phyloP scores from a whole-genome alignment of 2,329 filamentous ascomycete genomes.

The Exutisphaerella laricina region DNA sequence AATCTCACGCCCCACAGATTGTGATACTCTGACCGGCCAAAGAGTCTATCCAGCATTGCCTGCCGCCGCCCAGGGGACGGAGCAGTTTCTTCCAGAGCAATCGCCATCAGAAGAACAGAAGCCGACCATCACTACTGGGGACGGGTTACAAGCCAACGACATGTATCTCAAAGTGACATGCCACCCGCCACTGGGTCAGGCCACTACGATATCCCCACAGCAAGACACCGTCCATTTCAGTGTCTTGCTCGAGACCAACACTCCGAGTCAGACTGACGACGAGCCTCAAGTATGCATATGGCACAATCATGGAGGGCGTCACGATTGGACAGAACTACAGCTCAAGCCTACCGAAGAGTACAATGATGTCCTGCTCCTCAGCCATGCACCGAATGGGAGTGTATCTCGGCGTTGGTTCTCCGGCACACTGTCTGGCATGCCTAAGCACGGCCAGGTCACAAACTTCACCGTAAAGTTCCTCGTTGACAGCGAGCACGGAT shows the following conservation, averaged over 20 bases:
- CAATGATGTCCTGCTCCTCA: conserved; percentile 26
- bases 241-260: conserved; percentile 45
- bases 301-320: conserved; percentile 57
- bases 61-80: conserved; percentile 20
- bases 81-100: conserved; percentile 31
- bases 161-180: conserved; percentile 54
- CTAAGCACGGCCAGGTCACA: conserved; percentile 44
- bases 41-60: conserved; percentile 32
- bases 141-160: conserved; percentile 14
- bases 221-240: conserved; percentile 54
- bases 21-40: conserved; percentile 32
- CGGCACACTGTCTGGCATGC: conserved; percentile 41
- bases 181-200: conserved; percentile 70
- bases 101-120: conserved; percentile 26
- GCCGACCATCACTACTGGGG: conserved; percentile 16
- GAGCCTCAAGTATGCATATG: conserved; percentile 72
- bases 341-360: conserved; percentile 42
- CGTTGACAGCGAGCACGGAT: conserved; percentile 46
- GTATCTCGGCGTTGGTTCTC: conserved; percentile 50
- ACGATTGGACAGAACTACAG: conserved; percentile 54
- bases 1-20: conserved; percentile 23
- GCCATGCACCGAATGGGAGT: conserved; percentile 13
- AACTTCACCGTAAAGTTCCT: conserved; percentile 70
- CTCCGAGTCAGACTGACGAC: conserved; percentile 39
- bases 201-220: conserved; percentile 53